phyloP scores from a whole-genome alignment of 345 rosid genomes.

The Diplotaxis tenuifolia region DNA sequence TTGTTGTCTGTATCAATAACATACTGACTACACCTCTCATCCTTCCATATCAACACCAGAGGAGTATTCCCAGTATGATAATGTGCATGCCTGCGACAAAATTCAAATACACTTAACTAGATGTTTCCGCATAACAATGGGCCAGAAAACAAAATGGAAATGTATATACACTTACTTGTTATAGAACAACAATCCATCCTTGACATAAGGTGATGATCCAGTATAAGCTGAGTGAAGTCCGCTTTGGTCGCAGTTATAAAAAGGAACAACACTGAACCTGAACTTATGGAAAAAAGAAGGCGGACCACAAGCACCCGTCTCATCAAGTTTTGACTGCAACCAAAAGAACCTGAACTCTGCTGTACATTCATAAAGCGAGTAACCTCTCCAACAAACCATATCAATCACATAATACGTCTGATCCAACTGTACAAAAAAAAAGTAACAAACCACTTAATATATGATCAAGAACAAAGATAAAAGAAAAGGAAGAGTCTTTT shows the following conservation, averaged over 20 bases:
- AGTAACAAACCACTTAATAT: conserved; percentile 5
- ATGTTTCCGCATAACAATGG: neutral
- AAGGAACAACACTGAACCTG: conserved; percentile 57
- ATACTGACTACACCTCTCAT: conserved; percentile 85
- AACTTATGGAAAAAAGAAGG: conserved; percentile 75
- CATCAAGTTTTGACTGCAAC: conserved; percentile 85
- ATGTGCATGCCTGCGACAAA: conserved; percentile 67
- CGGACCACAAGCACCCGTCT: conserved; percentile 74
- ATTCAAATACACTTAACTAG: conserved; percentile 2
- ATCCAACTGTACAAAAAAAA: conserved; percentile 55
- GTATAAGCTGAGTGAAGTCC: conserved; percentile 70
- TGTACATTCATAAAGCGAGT: conserved; percentile 82
- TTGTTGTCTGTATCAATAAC: conserved; percentile 90
- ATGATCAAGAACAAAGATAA: neutral
- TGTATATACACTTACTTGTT: conserved; percentile 91
- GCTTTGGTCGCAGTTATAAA: conserved; percentile 64
- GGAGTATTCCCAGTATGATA: conserved; percentile 94
- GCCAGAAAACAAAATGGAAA: neutral
- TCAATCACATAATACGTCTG: conserved; percentile 93
- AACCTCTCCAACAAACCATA: conserved; percentile 91
- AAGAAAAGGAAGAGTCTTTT: neutral
- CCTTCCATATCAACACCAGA: conserved; percentile 93
- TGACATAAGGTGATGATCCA: conserved; percentile 60
- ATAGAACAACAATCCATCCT: conserved; percentile 86
- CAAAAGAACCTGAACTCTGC: conserved; percentile 93